Percentiles rank a stretch among this genome's conserved stretches.
These are phyloP conservation scores for Starmerella gropengiesseri DNA, from an alignment of 805 yeast genomes.

Conservation along the genomic window DNA sequence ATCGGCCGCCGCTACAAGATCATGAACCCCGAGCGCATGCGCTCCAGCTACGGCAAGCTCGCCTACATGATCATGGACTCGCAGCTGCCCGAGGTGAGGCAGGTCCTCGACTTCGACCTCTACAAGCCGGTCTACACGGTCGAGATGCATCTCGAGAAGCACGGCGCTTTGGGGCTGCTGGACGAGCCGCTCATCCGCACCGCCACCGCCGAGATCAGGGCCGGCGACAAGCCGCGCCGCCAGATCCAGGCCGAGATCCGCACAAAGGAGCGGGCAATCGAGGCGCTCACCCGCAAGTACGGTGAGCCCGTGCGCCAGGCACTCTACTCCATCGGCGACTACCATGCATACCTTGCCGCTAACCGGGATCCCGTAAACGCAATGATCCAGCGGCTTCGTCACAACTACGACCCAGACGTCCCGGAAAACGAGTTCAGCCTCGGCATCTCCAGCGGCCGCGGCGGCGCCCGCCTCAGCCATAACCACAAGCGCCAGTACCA, in stretches of 20 bases:
- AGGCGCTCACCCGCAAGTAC: conserved; percentile 43
- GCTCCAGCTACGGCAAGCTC: conserved; percentile 66
- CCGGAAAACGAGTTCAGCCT: conserved; percentile 33
- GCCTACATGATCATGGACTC: conserved; percentile 84
- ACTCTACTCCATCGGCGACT: conserved; percentile 68
- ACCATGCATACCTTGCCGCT: conserved; percentile 57
- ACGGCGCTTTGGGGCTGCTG: conserved; percentile 35
- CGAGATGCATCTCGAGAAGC: conserved; percentile 36
- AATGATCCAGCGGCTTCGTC: conserved; percentile 44
- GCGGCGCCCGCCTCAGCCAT: conserved; percentile 65
- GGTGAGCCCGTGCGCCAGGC: conserved; percentile 41
- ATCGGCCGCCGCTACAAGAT: conserved; percentile 72
- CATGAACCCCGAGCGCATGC: conserved; percentile 74
- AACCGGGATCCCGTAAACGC: conserved; percentile 57
- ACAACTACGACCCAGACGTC: conserved; percentile 33
- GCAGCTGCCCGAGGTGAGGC: conserved; percentile 55
- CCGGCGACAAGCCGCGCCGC: conserved; percentile 45
- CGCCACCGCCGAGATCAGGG: conserved; percentile 59
- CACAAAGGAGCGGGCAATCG: conserved; percentile 60
- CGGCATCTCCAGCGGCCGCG: conserved; percentile 54
- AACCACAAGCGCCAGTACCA: conserved; percentile 61
- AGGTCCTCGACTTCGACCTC: conserved; percentile 63
- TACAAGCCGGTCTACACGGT: conserved; percentile 65
- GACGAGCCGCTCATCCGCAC: conserved; percentile 48
- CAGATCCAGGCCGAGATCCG: conserved; percentile 50